Conservation (phyloP, 2,329 filamentous ascomycete genomes). For the Pyrenochaeta sp. region DNA sequence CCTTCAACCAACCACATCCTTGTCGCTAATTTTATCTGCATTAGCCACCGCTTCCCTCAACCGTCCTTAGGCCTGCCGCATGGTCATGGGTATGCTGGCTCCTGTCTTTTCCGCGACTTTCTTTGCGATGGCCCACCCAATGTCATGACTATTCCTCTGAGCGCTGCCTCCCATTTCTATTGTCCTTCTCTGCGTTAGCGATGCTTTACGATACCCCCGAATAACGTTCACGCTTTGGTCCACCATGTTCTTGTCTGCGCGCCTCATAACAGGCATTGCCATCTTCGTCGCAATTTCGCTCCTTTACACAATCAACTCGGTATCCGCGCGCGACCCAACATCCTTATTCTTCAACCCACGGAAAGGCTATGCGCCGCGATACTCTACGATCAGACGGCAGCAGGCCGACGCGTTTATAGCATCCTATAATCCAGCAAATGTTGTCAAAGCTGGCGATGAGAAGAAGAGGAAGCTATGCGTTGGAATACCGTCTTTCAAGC, state of each 20-base stretch:
- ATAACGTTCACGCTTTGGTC: not conserved
- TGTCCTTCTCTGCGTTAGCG: constrained; percentile 2
- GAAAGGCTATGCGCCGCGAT: constrained; percentile 41
- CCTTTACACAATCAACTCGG: constrained; percentile 34
- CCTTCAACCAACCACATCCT: constrained; percentile 1
- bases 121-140: constrained; percentile 5
- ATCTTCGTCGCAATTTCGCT: constrained; percentile 25
- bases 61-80: constrained; percentile 5
- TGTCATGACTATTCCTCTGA: constrained; percentile 14
- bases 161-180: constrained; percentile 1
- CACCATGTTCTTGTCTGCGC: constrained; percentile 34
- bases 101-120: constrained; percentile 13
- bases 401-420: constrained; percentile 41
- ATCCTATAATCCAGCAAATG: constrained; percentile 27
- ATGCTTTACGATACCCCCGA: constrained; percentile 16
- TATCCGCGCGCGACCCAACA: constrained; percentile 44
- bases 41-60: constrained; percentile 2
- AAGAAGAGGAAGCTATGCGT: constrained; percentile 50
- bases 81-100: constrained; percentile 6
- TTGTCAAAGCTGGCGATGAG: constrained; percentile 21
- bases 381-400: constrained; percentile 40
- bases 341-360: constrained; percentile 47
- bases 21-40: constrained; percentile 17
- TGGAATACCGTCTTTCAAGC: constrained; percentile 54
- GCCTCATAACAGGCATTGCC: constrained; percentile 27